These are phyloP conservation scores for Trichoderma brevicompactum DNA, from an alignment of 2,329 filamentous ascomycete genomes.

Conservation along the genomic window DNA sequence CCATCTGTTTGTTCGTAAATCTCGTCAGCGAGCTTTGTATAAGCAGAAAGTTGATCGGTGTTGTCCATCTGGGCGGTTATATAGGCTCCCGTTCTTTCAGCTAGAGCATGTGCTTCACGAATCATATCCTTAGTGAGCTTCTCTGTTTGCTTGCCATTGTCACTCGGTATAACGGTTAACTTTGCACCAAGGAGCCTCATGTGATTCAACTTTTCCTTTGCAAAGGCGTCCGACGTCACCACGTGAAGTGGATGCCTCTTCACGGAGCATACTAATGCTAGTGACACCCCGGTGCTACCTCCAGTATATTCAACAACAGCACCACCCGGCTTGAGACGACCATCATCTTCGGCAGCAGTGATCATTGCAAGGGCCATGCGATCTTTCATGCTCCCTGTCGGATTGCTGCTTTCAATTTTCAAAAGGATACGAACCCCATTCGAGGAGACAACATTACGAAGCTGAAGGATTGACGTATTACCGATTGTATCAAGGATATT, in stretches of 20 bases:
- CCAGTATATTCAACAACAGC: conserved; percentile 24
- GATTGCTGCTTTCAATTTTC: conserved; percentile 19
- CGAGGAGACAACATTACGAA: background rate
- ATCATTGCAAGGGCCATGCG: conserved; percentile 26
- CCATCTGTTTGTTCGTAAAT: conserved; percentile 19
- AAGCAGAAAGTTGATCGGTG: conserved; percentile 4
- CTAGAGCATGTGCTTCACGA: conserved; percentile 7
- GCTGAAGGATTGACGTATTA: conserved; percentile 15
- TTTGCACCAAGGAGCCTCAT: conserved; percentile 18
- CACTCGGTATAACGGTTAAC: conserved; percentile 14
- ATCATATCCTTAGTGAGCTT: conserved; percentile 26
- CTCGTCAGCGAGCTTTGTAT: conserved; percentile 16
- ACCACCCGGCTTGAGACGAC: conserved; percentile 18
- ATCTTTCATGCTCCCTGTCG: conserved; percentile 25
- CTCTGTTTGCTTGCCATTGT: conserved; percentile 23
- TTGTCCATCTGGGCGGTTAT: conserved; percentile 20
- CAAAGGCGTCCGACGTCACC: conserved; percentile 22
- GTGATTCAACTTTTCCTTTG: conserved; percentile 17
- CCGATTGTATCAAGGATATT: conserved; percentile 20
- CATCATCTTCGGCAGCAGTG: conserved; percentile 16
- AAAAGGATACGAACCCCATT: conserved; percentile 17
- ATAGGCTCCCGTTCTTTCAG: conserved; percentile 2
- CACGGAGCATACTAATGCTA: conserved; percentile 16
- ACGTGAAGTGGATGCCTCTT: conserved; percentile 16
- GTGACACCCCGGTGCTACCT: conserved; percentile 15